Conservation (phyloP, 108 stramenopile genomes). For the Cyclotella distinguenda region DNA sequence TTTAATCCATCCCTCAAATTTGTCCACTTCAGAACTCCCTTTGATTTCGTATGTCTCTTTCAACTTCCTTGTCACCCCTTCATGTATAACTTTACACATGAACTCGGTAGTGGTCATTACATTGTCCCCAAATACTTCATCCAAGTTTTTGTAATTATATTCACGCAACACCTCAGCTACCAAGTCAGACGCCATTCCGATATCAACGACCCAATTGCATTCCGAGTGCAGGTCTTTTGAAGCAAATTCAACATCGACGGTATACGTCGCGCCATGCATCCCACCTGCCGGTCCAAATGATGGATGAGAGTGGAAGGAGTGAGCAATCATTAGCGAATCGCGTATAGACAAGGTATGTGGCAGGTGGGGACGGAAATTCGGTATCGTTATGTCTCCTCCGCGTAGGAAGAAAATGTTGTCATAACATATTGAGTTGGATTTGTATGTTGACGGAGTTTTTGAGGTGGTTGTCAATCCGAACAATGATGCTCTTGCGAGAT, state of each 20-base stretch:
- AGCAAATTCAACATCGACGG: constrained; percentile 89
- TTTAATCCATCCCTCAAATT: constrained; percentile 76
- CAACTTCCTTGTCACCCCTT: constrained; percentile 38
- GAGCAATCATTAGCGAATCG: constrained; percentile 95
- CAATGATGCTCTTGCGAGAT: constrained; percentile 7
- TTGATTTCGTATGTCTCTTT: constrained; percentile 40
- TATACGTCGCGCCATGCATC: constrained; percentile 94
- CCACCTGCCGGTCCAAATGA: constrained; percentile 91
- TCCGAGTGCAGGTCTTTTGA: constrained; percentile 53
- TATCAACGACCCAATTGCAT: constrained; percentile 94
- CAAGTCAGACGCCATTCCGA: constrained; percentile 83
- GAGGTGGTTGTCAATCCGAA: constrained; percentile 22
- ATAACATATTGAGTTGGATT: too few species aligned
- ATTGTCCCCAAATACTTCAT: constrained; percentile 80
- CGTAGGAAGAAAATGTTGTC: constrained; percentile 3
- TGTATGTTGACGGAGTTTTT: too few species aligned
- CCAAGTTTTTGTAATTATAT: constrained; percentile 91
- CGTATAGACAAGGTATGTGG: constrained; percentile 83
- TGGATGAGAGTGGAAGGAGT: constrained; percentile 82
- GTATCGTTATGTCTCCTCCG: constrained; percentile 14
- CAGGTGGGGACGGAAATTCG: constrained; percentile 41
- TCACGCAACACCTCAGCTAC: constrained; percentile 64
- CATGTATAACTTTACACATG: constrained; percentile 67
- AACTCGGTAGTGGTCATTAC: constrained; percentile 94
- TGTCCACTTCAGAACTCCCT: constrained; percentile 5